Conservation (phyloP, 2,329 filamentous ascomycete genomes). For the Tolypocladium tundrense region DNA sequence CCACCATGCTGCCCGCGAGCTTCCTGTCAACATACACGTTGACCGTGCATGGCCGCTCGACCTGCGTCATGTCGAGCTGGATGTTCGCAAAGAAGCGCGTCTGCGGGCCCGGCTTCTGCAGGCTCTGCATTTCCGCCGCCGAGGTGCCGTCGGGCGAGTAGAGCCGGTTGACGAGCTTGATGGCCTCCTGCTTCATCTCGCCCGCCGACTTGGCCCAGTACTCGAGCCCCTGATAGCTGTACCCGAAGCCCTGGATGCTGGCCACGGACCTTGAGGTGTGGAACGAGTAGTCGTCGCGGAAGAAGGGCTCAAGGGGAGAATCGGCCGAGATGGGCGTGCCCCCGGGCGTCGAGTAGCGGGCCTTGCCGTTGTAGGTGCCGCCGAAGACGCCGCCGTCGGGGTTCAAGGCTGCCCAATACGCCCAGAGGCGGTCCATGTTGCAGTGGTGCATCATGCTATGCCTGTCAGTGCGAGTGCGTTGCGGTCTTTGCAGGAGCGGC, state of each 20-base stretch:
- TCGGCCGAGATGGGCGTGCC: conserved; percentile 30
- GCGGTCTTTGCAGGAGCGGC: conserved; percentile 4
- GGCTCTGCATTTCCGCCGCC: not conserved
- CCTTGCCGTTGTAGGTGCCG: conserved; percentile 20
- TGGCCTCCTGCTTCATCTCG: conserved; percentile 20
- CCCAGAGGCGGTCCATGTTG: conserved; percentile 55
- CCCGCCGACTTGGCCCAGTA: conserved; percentile 19
- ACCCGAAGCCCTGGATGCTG: conserved; percentile 24
- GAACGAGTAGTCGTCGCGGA: conserved; percentile 23
- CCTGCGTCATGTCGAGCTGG: conserved; percentile 21
- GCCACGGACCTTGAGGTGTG: conserved; percentile 29
- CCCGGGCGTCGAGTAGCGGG: conserved; percentile 28
- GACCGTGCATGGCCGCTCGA: conserved; percentile 24
- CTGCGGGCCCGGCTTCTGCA: conserved; percentile 4
- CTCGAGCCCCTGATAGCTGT: conserved; percentile 27
- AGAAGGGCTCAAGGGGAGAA: conserved; percentile 41
- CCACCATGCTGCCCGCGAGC: conserved; percentile 21
- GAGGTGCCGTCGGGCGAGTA: conserved; percentile 11
- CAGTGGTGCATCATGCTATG: conserved; percentile 35
- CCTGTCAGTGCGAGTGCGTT: not conserved
- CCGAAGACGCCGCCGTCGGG: conserved; percentile 24
- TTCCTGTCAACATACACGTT: conserved; percentile 22
- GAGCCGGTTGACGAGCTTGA: conserved; percentile 20
- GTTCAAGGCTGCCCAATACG: conserved; percentile 38
- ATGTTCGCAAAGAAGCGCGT: conserved; percentile 25